Conservation (phyloP, 2,329 filamentous ascomycete species). For the Aspergillus felis region DNA sequence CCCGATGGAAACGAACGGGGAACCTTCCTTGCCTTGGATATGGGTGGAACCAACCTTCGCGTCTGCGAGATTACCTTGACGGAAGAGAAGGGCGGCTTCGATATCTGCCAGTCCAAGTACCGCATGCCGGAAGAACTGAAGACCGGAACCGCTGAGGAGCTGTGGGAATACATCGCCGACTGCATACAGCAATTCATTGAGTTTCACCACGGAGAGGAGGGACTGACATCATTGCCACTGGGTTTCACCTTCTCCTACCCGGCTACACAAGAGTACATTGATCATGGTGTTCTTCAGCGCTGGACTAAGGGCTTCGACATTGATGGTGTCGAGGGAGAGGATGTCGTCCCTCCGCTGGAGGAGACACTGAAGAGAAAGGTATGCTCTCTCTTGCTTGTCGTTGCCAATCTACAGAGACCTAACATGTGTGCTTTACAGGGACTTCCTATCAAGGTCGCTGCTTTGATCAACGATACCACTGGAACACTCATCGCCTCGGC, state of each 20-base stretch:
- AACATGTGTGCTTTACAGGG: conserved; percentile 49
- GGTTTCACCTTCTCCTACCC: conserved; percentile 98
- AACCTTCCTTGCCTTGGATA: conserved; percentile 84
- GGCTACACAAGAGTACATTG: conserved; percentile 87
- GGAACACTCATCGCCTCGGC: conserved; percentile 94
- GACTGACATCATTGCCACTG: conserved; percentile 63
- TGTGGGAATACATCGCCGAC: conserved; percentile 94
- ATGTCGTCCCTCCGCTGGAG: conserved; percentile 86
- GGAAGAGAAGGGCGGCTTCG: conserved; percentile 82
- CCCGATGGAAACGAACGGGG: conserved; percentile 84
- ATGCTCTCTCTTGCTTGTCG: conserved; percentile 19
- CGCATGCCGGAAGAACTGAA: conserved; percentile 91
- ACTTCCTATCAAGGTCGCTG: conserved; percentile 87
- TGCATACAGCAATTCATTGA: conserved; percentile 88
- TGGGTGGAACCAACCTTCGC: conserved; percentile 93
- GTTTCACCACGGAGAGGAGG: conserved; percentile 68
- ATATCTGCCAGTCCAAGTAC: conserved; percentile 95
- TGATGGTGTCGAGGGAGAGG: conserved; percentile 80
- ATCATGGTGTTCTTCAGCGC: conserved; percentile 85
- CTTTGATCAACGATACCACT: conserved; percentile 95
- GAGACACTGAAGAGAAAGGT: conserved; percentile 68
- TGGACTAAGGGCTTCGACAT: conserved; percentile 99
- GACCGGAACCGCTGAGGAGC: conserved; percentile 74
- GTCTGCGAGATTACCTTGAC: conserved; percentile 91
- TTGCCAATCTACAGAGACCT: neutral